Percentiles rank a stretch among this genome's conserved stretches.
phyloP scores from a whole-genome alignment of 257 asterid genomes.

The Solanum piurae region DNA sequence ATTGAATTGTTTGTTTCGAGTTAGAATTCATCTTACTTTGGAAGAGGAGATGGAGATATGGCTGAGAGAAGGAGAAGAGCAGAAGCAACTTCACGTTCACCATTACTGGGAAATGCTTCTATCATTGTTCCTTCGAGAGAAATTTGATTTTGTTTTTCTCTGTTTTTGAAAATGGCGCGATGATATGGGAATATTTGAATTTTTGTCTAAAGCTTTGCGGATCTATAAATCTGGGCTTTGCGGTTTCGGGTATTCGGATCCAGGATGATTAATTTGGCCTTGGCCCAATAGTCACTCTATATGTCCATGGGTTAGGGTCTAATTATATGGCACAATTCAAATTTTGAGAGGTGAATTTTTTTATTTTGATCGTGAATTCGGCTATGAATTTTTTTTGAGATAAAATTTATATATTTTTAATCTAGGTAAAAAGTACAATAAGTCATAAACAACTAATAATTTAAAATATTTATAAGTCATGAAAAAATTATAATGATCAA shows the following conservation, averaged over 20 bases:
- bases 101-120: neutral
- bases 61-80: neutral
- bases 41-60: neutral
- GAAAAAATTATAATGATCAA: too few relatives aligned
- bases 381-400: too few relatives aligned
- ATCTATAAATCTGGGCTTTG: neutral
- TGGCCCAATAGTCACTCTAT: neutral
- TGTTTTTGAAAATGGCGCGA: neutral
- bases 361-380: too few relatives aligned
- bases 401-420: too few relatives aligned
- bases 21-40: neutral
- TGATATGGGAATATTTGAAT: neutral
- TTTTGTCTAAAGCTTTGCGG: neutral
- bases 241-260: neutral
- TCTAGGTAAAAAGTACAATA: fast-evolving
- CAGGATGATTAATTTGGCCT: neutral
- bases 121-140: neutral
- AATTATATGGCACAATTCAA: too few relatives aligned
- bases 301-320: neutral
- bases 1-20: neutral
- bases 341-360: too few relatives aligned
- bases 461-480: too few relatives aligned
- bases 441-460: too few relatives aligned
- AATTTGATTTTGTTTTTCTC: neutral
- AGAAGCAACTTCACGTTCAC: slow-evolving; percentile 1